phyloP scores from a whole-genome alignment of 2,329 filamentous ascomycete species.

The Anisogramma anomala region DNA sequence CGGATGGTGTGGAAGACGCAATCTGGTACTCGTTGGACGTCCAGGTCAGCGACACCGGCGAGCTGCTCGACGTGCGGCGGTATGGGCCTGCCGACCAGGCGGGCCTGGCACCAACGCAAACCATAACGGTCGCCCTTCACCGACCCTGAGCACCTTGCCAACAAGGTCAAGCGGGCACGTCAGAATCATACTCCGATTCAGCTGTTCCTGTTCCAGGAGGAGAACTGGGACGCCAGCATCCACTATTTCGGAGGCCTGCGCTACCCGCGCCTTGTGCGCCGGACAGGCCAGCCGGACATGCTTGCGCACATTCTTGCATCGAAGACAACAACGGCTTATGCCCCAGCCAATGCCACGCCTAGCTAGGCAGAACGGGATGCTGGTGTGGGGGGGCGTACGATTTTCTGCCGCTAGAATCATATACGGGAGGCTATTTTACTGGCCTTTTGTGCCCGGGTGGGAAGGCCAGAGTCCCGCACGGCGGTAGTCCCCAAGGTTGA shows the following conservation, averaged over 20 bases:
- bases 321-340: neutral
- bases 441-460: no score
- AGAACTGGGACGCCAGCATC: neutral
- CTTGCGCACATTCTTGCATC: neutral
- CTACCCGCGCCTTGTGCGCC: neutral
- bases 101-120: neutral
- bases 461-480: no score
- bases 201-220: neutral
- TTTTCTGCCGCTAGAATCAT: no score
- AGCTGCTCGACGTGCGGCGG: neutral
- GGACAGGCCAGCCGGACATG: neutral
- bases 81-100: neutral
- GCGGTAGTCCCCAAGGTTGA: no score
- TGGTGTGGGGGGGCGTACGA: no score
- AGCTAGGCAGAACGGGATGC: no score
- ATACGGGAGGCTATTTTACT: no score
- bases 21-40: neutral
- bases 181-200: neutral
- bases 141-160: neutral
- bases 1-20: neutral
- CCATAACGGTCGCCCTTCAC: neutral
- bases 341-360: no score
- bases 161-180: neutral
- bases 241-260: neutral
- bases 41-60: neutral